A percentile compares a stretch with the other conserved stretches of the same genome.
These are phyloP conservation scores for Agarophyton chilense DNA, from an alignment of 23 red algal genomes.

Conservation along the genomic window DNA sequence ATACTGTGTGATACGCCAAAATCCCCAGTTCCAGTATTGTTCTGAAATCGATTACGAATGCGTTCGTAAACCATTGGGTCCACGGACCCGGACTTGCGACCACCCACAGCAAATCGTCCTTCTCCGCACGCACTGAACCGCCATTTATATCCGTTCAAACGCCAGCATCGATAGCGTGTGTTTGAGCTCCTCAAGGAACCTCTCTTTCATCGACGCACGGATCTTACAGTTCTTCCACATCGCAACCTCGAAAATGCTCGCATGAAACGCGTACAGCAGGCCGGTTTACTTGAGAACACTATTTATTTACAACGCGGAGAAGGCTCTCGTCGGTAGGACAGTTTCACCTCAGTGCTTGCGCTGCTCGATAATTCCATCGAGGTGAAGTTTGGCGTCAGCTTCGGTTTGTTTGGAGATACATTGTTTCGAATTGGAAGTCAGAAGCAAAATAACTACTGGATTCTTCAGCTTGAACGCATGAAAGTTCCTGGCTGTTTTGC, in stretches of 20 bases:
- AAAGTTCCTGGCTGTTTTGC: constrained; percentile 92
- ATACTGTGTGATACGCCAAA: too few relatives aligned
- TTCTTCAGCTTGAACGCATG: constrained; percentile 73
- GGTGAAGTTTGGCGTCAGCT: constrained; percentile 88
- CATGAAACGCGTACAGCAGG: constrained; percentile 49
- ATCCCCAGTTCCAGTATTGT: too few relatives aligned
- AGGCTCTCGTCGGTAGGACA: constrained; percentile 70
- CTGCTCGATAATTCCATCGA: constrained; percentile 88
- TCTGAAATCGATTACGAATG: too few relatives aligned
- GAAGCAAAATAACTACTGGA: constrained; percentile 63
- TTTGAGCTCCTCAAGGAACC: constrained; percentile 70
- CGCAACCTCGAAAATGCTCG: constrained; percentile 59
- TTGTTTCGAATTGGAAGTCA: constrained; percentile 71
- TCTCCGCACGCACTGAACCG: constrained; percentile 31
- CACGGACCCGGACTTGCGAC: not conserved
- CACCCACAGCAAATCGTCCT: not conserved
- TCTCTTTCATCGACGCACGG: constrained; percentile 58
- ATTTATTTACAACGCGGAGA: constrained; percentile 27
- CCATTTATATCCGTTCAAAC: constrained; percentile 33
- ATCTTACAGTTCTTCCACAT: constrained; percentile 35
- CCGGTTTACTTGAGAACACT: constrained; percentile 50
- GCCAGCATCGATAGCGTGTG: constrained; percentile 38
- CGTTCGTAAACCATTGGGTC: not conserved
- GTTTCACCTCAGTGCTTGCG: constrained; percentile 65
- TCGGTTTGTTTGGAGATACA: constrained; percentile 86